These are phyloP conservation scores for Parastagonospora nodorum DNA, from an alignment of 2,329 filamentous ascomycete species.

Conservation along the genomic window DNA sequence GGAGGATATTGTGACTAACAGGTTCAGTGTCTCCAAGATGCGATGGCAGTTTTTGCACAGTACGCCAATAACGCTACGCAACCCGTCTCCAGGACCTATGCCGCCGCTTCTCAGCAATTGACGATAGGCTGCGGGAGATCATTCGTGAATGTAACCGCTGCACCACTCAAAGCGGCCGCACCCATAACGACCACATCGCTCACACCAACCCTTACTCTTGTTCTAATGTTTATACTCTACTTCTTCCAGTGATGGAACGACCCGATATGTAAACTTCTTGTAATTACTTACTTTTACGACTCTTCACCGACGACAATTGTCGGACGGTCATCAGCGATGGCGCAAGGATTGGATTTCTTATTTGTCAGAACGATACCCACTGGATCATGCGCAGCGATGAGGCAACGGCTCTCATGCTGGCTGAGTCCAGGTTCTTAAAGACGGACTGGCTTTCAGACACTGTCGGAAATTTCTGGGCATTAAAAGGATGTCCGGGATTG, in stretches of 20 bases:
- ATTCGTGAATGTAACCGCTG: conserved; percentile 60
- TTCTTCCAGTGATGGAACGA: conserved; percentile 35
- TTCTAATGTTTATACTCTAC: conserved; percentile 42
- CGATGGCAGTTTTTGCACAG: conserved; percentile 79
- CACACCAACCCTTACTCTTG: conserved; percentile 37
- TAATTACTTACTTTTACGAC: conserved; percentile 22
- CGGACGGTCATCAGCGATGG: conserved; percentile 44
- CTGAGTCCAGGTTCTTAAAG: not conserved
- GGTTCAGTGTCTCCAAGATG: conserved; percentile 69
- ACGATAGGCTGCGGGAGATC: conserved; percentile 65
- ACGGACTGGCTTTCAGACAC: not conserved
- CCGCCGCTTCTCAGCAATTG: conserved; percentile 71
- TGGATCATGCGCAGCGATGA: conserved; percentile 3
- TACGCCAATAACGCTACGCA: conserved; percentile 69
- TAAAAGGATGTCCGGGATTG: conserved; percentile 1
- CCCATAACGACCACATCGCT: conserved; percentile 25
- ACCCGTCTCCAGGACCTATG: conserved; percentile 72
- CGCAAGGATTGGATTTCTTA: conserved; percentile 23
- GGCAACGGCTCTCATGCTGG: conserved; percentile 1
- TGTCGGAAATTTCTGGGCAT: not conserved
- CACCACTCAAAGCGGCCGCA: conserved; percentile 41
- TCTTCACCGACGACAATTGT: conserved; percentile 20
- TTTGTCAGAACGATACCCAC: conserved; percentile 9
- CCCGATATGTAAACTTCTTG: conserved; percentile 21
- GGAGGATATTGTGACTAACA: not conserved